Evolutionary conservation across 768 basidiomycete genomes (phyloP).

Genomic region (Baorangia bicolor): DNA sequence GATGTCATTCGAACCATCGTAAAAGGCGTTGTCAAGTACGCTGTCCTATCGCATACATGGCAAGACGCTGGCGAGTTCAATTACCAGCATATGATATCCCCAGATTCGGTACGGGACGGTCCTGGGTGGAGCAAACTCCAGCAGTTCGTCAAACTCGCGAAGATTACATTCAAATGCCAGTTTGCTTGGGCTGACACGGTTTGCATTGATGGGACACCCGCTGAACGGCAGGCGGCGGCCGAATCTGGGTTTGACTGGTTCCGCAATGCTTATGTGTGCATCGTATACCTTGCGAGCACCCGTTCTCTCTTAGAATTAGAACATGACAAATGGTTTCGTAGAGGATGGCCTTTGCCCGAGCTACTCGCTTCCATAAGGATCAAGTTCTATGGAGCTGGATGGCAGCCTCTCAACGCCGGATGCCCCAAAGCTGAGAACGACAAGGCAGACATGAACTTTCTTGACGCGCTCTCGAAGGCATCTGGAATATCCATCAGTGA

Average conservation of each 20-base stretch:
- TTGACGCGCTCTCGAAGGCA: not conserved
- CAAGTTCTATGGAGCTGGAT: conserved; percentile 6
- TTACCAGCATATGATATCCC: not conserved
- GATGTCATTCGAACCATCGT: conserved; percentile 2
- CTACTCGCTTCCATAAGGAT: conserved; percentile 1
- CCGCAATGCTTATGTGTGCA: conserved; percentile 4
- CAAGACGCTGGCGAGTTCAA: not conserved
- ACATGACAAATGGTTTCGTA: not conserved
- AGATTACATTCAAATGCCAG: not conserved
- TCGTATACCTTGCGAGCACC: conserved; percentile 1
- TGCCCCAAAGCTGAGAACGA: conserved; percentile 3
- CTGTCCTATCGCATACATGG: conserved; percentile 4
- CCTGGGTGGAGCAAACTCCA: conserved; percentile 2
- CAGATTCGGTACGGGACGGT: not conserved
- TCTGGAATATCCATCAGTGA: conserved; percentile 4
- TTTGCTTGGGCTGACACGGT: conserved; percentile 1
- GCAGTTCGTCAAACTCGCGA: not conserved
- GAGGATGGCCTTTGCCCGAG: conserved; percentile 1
- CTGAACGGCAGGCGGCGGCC: not conserved
- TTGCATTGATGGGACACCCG: not conserved
- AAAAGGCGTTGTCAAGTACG: conserved; percentile 2
- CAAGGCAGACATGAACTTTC: conserved; percentile 1
- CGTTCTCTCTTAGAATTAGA: not conserved
- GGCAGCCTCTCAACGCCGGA: conserved; percentile 1
- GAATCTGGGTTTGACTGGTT: conserved; percentile 1